Evolutionary conservation across 2,329 filamentous ascomycete genomes (phyloP).

Genomic region (Pestalotiopsis sp.): DNA sequence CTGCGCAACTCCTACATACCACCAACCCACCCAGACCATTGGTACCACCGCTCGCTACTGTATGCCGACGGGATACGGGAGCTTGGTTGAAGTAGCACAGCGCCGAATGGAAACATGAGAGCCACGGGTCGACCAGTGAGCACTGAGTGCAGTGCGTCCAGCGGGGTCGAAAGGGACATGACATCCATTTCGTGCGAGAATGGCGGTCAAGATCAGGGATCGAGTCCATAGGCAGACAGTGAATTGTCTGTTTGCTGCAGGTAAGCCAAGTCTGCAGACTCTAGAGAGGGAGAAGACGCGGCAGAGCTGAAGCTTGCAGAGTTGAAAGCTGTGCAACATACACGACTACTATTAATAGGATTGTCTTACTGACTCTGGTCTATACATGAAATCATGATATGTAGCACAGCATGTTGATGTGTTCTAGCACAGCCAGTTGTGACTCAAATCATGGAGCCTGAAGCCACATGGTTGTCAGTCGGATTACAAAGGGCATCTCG

Average conservation of each 20-base stretch:
- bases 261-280: not conserved
- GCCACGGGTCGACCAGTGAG: not conserved
- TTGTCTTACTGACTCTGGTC: not conserved
- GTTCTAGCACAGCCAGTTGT: not conserved
- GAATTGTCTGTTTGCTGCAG: not conserved
- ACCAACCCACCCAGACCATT: not conserved
- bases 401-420: not conserved
- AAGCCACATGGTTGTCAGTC: not conserved
- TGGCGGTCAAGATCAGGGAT: not conserved
- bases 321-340: not conserved
- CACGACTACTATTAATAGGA: not conserved
- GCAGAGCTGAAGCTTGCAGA: not conserved
- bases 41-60: not conserved
- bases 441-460: not conserved
- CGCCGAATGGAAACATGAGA: not conserved
- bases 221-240: not conserved
- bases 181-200: not conserved
- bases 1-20: not conserved
- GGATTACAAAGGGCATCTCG: not conserved
- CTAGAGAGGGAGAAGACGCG: not conserved
- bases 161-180: not conserved
- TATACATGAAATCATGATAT: not conserved
- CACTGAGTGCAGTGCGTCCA: not conserved
- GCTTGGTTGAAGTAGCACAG: not conserved
- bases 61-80: not conserved